phyloP scores from a whole-genome alignment of 768 basidiomycete species.

The Wakefieldia striispora region DNA sequence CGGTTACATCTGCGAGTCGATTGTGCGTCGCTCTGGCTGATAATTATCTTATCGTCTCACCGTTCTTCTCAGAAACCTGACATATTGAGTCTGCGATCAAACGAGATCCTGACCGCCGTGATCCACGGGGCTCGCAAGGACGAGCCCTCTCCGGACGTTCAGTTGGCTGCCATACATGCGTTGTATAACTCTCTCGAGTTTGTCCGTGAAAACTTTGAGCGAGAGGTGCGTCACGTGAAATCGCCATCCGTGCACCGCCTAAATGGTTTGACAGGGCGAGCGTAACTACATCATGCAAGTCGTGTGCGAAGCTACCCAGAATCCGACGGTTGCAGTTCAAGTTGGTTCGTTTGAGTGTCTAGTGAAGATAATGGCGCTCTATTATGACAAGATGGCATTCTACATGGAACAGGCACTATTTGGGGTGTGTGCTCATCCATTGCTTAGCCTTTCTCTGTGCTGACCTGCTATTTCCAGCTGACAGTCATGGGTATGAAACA shows the following conservation, averaged over 20 bases:
- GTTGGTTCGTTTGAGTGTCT: conserved; percentile 96
- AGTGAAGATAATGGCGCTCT: conserved; percentile 94
- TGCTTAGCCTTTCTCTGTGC: conserved; percentile 4
- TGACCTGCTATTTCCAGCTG: conserved; percentile 49
- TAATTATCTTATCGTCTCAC: conserved; percentile 8
- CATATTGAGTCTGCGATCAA: conserved; percentile 82
- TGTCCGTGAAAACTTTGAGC: conserved; percentile 95
- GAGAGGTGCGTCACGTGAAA: conserved; percentile 64
- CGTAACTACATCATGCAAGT: conserved; percentile 99
- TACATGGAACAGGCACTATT: conserved; percentile 99
- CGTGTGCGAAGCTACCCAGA: conserved; percentile 97
- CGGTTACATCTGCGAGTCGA: conserved; percentile 95
- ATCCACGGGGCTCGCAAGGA: conserved; percentile 98
- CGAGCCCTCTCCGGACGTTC: conserved; percentile 87
- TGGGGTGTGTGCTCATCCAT: conserved; percentile 59
- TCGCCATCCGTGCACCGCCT: conserved; percentile 1
- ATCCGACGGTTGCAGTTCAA: conserved; percentile 73
- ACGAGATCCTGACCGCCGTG: conserved; percentile 97
- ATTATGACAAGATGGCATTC: conserved; percentile 98
- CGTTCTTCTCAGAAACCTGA: conserved; percentile 74
- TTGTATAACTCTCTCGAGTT: conserved; percentile 96
- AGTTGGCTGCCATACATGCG: conserved; percentile 88
- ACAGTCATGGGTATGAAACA: conserved; percentile 99
- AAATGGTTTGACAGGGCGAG: conserved; percentile 66
- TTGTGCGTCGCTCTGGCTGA: conserved; percentile 57